Evolutionary conservation across 768 basidiomycete genomes (phyloP), one percentile per base, ranked within the genome.

Genomic region (Russula brevipes): DNA sequence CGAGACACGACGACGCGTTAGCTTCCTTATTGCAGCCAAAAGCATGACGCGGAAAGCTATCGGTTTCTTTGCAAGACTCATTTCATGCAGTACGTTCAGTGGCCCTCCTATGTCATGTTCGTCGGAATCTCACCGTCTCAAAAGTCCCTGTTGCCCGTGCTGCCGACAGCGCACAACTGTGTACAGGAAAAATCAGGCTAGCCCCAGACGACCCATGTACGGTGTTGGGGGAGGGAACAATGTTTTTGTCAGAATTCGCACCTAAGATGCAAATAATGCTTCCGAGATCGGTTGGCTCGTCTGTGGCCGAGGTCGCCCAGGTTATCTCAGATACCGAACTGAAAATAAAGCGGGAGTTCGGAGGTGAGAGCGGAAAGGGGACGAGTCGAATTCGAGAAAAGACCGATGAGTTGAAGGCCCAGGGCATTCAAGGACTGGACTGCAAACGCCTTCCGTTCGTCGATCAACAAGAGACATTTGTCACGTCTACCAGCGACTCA

Each of bases 381-480:
- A 89, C 88, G 0, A 69, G 78, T 2, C 84, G 82, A 45, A 77
- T 89, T 53, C 81, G 85, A 59, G 90, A 93, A 68, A 85, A 85
- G 72, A 66, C 85, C 55, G 77, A 80, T 41, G 88, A 92, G 70
- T 70, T 81, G 41, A 79, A 80, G 61, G 76, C 76, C 52, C 76
- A 83, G 50, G 85, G 86, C 10, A 68, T 78, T 42, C 72, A 71
- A 31, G 94, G 95, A 0, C 65, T 96, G 52, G 78, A 85, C 16
- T 98, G 86, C 81, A 94, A 94, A 75, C 79, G 78, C 44, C 75
- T 98, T 61, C 94, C 95, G 1, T 87, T 87, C 72, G 85, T 99
- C 65, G 91, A 99, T 76, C 97, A 98, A 72, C 85, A 89, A 65
- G 85, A 91, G 57, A 98, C 97, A 87, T 99, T 98, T 74, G 87